Conservation (phyloP, 2,329 filamentous ascomycete species). For the Paecilomyces sp. region DNA sequence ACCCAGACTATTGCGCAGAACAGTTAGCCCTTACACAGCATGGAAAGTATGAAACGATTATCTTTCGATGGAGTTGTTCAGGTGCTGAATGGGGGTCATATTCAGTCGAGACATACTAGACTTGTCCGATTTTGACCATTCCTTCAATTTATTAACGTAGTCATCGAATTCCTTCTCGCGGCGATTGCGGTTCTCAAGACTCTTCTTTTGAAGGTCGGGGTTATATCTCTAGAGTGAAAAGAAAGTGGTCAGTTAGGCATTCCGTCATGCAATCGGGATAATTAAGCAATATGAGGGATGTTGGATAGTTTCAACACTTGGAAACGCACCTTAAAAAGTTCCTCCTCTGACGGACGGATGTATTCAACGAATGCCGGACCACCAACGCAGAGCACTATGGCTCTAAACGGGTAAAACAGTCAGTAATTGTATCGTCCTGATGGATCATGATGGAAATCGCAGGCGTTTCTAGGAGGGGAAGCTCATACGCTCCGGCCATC, state of each 20-base stretch:
- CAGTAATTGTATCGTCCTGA: not conserved
- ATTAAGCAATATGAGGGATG: not conserved
- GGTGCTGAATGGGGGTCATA: not conserved
- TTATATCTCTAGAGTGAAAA: slow-evolving; percentile 61
- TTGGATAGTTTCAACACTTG: not conserved
- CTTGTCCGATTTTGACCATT: slow-evolving; percentile 85
- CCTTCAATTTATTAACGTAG: slow-evolving; percentile 76
- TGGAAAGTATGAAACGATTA: not conserved
- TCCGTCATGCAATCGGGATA: not conserved
- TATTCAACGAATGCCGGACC: slow-evolving; percentile 79
- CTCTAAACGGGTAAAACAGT: slow-evolving; percentile 44
- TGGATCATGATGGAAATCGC: not conserved
- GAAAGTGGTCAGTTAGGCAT: not conserved
- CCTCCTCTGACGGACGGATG: slow-evolving; percentile 70
- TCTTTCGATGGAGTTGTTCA: not conserved
- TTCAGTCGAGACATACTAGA: slow-evolving; percentile 56
- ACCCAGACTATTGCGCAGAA: slow-evolving; percentile 27
- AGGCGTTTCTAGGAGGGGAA: slow-evolving; percentile 7
- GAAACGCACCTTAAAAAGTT: slow-evolving; percentile 61
- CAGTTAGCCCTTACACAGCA: not conserved
- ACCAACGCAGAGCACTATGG: slow-evolving; percentile 64
- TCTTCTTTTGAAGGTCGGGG: slow-evolving; percentile 84
- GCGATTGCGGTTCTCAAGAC: slow-evolving; percentile 69
- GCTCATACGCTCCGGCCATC: slow-evolving; percentile 61
- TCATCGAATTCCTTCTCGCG: slow-evolving; percentile 81